Evolutionary conservation across 2,329 filamentous ascomycete species (phyloP).

Genomic region (Penicillium janthinellum): DNA sequence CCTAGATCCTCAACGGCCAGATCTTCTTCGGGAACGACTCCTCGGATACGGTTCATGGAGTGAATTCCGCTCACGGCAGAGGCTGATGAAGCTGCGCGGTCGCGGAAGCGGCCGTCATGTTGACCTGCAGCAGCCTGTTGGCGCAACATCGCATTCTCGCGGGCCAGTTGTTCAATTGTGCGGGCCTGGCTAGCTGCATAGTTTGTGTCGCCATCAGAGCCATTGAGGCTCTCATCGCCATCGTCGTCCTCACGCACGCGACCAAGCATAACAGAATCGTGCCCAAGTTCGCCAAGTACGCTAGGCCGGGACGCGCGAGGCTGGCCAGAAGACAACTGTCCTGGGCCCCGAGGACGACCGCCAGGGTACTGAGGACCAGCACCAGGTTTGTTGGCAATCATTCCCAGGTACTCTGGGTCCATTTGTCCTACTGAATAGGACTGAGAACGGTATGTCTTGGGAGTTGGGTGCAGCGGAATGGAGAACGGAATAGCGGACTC

Average conservation of each 20-base stretch:
- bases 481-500: slow-evolving; percentile 74
- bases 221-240: slow-evolving; percentile 43
- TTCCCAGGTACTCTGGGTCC: slow-evolving; percentile 62
- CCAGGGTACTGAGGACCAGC: slow-evolving; percentile 29
- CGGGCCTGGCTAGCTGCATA: slow-evolving; percentile 46
- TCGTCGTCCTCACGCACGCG: slow-evolving; percentile 54
- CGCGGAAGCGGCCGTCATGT: slow-evolving; percentile 41
- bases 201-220: slow-evolving; percentile 42
- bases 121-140: slow-evolving; percentile 48
- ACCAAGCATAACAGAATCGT: slow-evolving; percentile 49
- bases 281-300: slow-evolving; percentile 49
- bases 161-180: slow-evolving; percentile 50
- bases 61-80: slow-evolving; percentile 37
- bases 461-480: slow-evolving; percentile 84
- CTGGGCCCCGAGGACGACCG: slow-evolving; percentile 40
- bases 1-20: slow-evolving; percentile 49
- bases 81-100: slow-evolving; percentile 45
- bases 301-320: slow-evolving; percentile 71
- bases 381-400: slow-evolving; percentile 37
- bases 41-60: slow-evolving; percentile 44
- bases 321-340: slow-evolving; percentile 69
- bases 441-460: slow-evolving; percentile 91
- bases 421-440: slow-evolving; percentile 94
- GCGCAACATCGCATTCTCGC: slow-evolving; percentile 51
- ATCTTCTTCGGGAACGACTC: slow-evolving; percentile 49